A percentile compares a stretch with the other conserved stretches of the same genome.
Conservation (phyloP, 2,329 filamentous ascomycete genomes). For the Amauroascus niger region DNA sequence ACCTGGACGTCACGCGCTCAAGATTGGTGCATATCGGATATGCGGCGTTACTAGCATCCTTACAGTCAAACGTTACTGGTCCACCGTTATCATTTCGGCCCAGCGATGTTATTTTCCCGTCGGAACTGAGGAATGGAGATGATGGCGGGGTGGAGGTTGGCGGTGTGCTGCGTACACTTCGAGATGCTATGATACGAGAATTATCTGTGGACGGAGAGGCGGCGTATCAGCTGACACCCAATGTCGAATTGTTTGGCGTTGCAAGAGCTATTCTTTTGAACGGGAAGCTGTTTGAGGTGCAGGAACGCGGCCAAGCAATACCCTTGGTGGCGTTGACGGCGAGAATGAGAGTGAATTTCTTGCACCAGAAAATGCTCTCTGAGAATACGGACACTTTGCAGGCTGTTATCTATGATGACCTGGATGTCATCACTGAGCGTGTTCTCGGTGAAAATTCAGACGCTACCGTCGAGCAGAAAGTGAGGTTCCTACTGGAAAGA, state of each 20-base stretch:
- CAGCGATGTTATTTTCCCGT: constrained; percentile 42
- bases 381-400: constrained; percentile 50
- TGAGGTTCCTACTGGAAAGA: constrained; percentile 65
- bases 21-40: constrained; percentile 50
- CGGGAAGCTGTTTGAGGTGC: constrained; percentile 28
- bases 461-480: constrained; percentile 28
- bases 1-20: constrained; percentile 24
- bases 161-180: constrained; percentile 36
- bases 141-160: constrained; percentile 22
- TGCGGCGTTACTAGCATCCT: constrained; percentile 64
- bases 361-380: constrained; percentile 57
- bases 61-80: constrained; percentile 81
- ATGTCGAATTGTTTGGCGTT: constrained; percentile 72
- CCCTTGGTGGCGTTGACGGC: constrained; percentile 47
- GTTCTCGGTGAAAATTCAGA: constrained; percentile 10
- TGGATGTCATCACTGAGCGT: constrained; percentile 8
- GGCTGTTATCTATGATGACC: constrained; percentile 27
- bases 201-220: constrained; percentile 76
- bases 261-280: constrained; percentile 53
- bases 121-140: constrained; percentile 28
- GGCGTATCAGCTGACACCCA: constrained; percentile 73
- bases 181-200: constrained; percentile 54
- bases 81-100: constrained; percentile 59
- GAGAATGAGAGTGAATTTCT: constrained; percentile 62
- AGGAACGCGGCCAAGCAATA: constrained; percentile 24